phyloP scores from a whole-genome alignment of 2,329 filamentous ascomycete species.

The Hypoxylon sp. region DNA sequence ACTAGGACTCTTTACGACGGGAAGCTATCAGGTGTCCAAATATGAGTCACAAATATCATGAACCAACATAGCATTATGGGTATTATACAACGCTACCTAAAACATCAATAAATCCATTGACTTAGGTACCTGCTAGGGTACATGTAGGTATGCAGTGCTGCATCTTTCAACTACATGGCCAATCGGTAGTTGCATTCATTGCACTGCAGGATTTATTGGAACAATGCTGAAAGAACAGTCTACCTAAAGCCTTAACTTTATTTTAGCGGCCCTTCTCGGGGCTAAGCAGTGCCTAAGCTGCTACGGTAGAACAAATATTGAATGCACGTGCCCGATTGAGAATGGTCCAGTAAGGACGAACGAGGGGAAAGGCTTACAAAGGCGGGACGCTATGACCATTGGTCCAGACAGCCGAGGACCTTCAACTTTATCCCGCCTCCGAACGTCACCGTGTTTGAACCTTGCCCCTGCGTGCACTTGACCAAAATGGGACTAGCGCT shows the following conservation, averaged over 20 bases:
- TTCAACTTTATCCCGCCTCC: conserved; percentile 35
- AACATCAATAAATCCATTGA: neutral
- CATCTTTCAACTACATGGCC: neutral
- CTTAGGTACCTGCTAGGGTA: neutral
- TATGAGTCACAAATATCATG: neutral
- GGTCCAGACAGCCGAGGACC: conserved; percentile 14
- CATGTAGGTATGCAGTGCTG: neutral
- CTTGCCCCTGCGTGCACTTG: conserved; percentile 43
- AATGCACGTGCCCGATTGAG: neutral
- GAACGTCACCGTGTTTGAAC: conserved; percentile 38
- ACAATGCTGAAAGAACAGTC: neutral
- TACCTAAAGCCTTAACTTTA: neutral
- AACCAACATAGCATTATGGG: neutral
- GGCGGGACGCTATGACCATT: conserved; percentile 32
- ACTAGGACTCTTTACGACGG: neutral
- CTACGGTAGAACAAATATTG: neutral
- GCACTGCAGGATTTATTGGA: neutral
- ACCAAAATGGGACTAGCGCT: conserved; percentile 45
- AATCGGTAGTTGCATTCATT: conserved; percentile 8
- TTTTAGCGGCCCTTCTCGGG: conserved; percentile 9
- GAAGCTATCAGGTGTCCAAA: neutral
- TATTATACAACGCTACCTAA: neutral
- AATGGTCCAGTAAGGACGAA: neutral
- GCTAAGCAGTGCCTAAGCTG: neutral
- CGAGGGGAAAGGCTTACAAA: neutral